Conservation (phyloP, 2,329 filamentous ascomycete genomes). For the Fusarium pseudonygamai region DNA sequence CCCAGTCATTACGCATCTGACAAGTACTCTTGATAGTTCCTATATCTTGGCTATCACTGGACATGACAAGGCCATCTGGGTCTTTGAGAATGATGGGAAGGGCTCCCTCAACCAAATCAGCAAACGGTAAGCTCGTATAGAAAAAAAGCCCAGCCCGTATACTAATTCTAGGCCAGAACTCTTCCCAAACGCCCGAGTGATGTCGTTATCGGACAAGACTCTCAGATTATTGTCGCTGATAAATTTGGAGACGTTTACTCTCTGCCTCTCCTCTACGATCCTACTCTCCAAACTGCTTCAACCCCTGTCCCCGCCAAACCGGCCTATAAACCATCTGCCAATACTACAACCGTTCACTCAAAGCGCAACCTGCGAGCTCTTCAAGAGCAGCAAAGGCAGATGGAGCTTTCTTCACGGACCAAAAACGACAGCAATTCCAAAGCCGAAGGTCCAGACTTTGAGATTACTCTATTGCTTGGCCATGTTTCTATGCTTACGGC, state of each 20-base stretch:
- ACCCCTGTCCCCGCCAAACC: slow-evolving; percentile 41
- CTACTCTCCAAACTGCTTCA: slow-evolving; percentile 21
- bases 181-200: slow-evolving; percentile 93
- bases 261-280: slow-evolving; percentile 68
- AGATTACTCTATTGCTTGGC: slow-evolving; percentile 82
- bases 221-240: slow-evolving; percentile 83
- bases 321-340: slow-evolving; percentile 60
- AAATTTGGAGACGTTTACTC: slow-evolving; percentile 98
- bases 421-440: slow-evolving; percentile 44
- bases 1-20: slow-evolving; percentile 75
- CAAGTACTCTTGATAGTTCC: slow-evolving; percentile 68
- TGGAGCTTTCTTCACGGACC: slow-evolving; percentile 45
- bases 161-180: slow-evolving; percentile 59
- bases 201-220: slow-evolving; percentile 74
- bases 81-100: slow-evolving; percentile 74
- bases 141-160: not conserved
- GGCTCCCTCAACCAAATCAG: slow-evolving; percentile 74
- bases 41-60: slow-evolving; percentile 82
- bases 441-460: slow-evolving; percentile 64
- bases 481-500: slow-evolving; percentile 96
- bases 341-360: slow-evolving; percentile 70
- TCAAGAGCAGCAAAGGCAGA: slow-evolving; percentile 64
- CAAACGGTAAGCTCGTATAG: slow-evolving; percentile 65
- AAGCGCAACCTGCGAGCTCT: slow-evolving; percentile 69
- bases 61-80: slow-evolving; percentile 92